A percentile compares a stretch with the other conserved stretches of the same genome.
These are phyloP conservation scores for Batkoa obscura DNA, from an alignment of 371 early-diverging fungal genomes.

Conservation along the genomic window DNA sequence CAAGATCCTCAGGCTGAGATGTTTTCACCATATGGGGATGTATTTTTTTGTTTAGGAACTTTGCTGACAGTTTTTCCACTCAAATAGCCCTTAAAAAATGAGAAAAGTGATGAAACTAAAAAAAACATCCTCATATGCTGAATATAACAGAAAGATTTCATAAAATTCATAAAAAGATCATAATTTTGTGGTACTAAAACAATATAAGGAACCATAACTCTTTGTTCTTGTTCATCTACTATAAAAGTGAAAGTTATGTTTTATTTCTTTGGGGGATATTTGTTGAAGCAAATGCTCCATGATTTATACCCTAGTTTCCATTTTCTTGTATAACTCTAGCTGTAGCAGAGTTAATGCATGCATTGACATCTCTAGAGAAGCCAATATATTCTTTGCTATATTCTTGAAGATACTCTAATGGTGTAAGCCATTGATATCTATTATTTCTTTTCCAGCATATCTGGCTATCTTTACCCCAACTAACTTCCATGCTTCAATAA, in stretches of 20 bases:
- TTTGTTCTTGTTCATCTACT: not conserved
- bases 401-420: not conserved
- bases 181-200: not conserved
- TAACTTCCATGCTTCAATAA: not conserved
- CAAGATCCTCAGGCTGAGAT: too few relatives aligned
- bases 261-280: not conserved
- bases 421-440: not conserved
- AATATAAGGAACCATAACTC: not conserved
- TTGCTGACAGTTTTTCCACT: too few relatives aligned
- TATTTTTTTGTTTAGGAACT: too few relatives aligned
- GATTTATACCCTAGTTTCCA: not conserved
- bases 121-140: too few relatives aligned
- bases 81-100: too few relatives aligned
- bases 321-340: not conserved
- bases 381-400: not conserved
- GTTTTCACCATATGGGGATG: too few relatives aligned
- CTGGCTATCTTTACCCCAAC: not conserved
- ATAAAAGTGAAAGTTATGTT: not conserved
- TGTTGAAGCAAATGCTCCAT: not conserved
- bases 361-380: not conserved
- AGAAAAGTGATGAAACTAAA: too few relatives aligned
- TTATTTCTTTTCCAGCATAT: not conserved
- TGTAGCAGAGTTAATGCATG: not conserved
- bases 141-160: too few relatives aligned
- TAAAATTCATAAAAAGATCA: too few relatives aligned